Conservation (phyloP, 2,329 filamentous ascomycete species). For the Gaeumannomyces tritici region DNA sequence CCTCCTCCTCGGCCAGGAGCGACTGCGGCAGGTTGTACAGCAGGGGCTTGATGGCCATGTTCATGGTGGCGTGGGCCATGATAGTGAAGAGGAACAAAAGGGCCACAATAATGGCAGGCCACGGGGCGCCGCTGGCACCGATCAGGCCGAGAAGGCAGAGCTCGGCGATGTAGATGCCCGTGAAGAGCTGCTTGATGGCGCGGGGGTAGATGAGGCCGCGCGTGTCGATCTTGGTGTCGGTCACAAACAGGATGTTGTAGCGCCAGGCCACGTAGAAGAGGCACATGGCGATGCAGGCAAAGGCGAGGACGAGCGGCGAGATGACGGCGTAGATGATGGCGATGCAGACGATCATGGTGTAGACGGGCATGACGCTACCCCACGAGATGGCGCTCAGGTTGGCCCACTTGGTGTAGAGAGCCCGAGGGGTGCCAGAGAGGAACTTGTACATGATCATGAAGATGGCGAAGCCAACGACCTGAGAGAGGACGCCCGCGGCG, state of each 20-base stretch:
- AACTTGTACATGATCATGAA: slow-evolving; percentile 66
- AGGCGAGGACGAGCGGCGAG: slow-evolving; percentile 75
- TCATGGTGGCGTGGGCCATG: slow-evolving; percentile 67
- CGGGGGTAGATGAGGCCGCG: slow-evolving; percentile 87
- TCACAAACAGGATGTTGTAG: slow-evolving; percentile 81
- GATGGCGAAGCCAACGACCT: slow-evolving; percentile 60
- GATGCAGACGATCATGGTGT: slow-evolving; percentile 58
- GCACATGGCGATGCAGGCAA: slow-evolving; percentile 66
- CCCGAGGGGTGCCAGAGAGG: slow-evolving; percentile 68
- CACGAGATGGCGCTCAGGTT: slow-evolving; percentile 65
- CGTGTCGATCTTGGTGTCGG: slow-evolving; percentile 72
- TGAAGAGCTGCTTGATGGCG: slow-evolving; percentile 77
- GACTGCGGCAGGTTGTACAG: slow-evolving; percentile 72
- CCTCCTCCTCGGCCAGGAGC: slow-evolving; percentile 39
- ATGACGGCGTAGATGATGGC: slow-evolving; percentile 74
- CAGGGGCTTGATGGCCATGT: slow-evolving; percentile 64
- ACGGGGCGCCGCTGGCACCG: slow-evolving; percentile 53
- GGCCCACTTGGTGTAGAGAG: slow-evolving; percentile 71
- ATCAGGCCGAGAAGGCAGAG: slow-evolving; percentile 78
- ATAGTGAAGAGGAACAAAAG: slow-evolving; percentile 65
- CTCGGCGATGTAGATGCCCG: slow-evolving; percentile 72
- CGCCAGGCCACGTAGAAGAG: slow-evolving; percentile 81
- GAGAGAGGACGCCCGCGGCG: slow-evolving; percentile 64
- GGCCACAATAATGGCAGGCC: slow-evolving; percentile 66
- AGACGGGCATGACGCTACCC: slow-evolving; percentile 75